phyloP scores from a whole-genome alignment of 805 yeast genomes.

The Candida ulmi region DNA sequence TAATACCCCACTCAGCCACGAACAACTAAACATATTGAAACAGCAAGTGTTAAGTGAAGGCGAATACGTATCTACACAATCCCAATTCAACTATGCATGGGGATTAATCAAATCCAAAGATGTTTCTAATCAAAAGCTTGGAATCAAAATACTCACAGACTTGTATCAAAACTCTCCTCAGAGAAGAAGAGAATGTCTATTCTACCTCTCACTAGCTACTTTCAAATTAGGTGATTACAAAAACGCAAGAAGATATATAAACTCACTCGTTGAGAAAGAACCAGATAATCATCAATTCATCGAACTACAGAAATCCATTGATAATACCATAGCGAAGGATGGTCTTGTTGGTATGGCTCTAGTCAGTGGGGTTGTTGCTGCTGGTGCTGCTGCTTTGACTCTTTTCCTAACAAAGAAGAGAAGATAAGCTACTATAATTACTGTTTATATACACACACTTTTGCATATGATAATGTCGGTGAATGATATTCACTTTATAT shows the following conservation, averaged over 20 bases:
- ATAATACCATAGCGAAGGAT: constrained; percentile 78
- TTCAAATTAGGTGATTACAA: constrained; percentile 83
- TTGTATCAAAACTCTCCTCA: constrained; percentile 70
- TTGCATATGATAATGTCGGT: too few species aligned
- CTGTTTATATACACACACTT: too few species aligned
- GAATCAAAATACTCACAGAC: constrained; percentile 67
- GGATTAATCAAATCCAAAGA: constrained; percentile 74
- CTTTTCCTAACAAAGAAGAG: constrained; percentile 29
- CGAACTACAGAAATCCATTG: constrained; percentile 68
- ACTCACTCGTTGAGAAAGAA: constrained; percentile 68
- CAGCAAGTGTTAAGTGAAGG: constrained; percentile 77
- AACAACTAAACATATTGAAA: constrained; percentile 70
- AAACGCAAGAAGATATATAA: constrained; percentile 82
- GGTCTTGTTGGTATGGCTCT: constrained; percentile 87
- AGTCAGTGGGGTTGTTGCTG: constrained; percentile 79
- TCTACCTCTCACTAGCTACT: constrained; percentile 82
- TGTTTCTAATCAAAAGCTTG: constrained; percentile 65
- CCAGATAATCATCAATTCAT: constrained; percentile 80
- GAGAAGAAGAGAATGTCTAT: constrained; percentile 84
- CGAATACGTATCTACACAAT: constrained; percentile 74
- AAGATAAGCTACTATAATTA: constrained; percentile 13
- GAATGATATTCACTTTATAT: neutral
- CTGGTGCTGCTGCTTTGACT: constrained; percentile 63
- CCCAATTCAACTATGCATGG: constrained; percentile 95
- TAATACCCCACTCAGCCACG: constrained; percentile 53